These are phyloP conservation scores for Phytophthora chlamydospora DNA, from an alignment of 352 stramenopile genomes.

Conservation along the genomic window DNA sequence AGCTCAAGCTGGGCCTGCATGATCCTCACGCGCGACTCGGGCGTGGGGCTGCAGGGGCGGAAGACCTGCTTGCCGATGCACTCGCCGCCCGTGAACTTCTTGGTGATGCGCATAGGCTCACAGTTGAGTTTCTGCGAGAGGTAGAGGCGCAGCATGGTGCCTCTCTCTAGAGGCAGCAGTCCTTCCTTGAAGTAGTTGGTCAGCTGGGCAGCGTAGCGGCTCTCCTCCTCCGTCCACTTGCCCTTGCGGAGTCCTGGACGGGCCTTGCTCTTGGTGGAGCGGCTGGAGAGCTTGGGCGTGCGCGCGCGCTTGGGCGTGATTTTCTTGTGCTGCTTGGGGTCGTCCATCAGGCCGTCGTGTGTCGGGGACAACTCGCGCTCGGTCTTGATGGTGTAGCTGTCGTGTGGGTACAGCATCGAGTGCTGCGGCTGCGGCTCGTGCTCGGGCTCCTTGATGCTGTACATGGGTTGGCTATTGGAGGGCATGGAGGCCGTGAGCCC, in stretches of 20 bases:
- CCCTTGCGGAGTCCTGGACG: slow-evolving; percentile 85
- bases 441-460: slow-evolving; percentile 31
- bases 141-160: slow-evolving; percentile 91
- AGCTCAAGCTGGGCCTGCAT: slow-evolving; percentile 82
- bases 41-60: slow-evolving; percentile 71
- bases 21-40: slow-evolving; percentile 64
- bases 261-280: slow-evolving; percentile 87
- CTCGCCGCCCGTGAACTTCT: slow-evolving; percentile 92
- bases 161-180: slow-evolving; percentile 78
- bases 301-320: slow-evolving; percentile 54
- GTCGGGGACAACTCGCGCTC: slow-evolving; percentile 22
- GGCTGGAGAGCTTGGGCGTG: slow-evolving; percentile 59
- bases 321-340: slow-evolving; percentile 56
- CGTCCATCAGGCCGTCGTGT: slow-evolving; percentile 5
- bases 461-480: slow-evolving; percentile 15
- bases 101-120: slow-evolving; percentile 93
- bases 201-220: slow-evolving; percentile 71
- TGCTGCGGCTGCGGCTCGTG: slow-evolving; percentile 32
- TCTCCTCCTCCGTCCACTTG: slow-evolving; percentile 89
- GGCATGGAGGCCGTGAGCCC: slow-evolving; percentile 8
- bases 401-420: slow-evolving; percentile 32
- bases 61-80: slow-evolving; percentile 93
- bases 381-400: slow-evolving; percentile 31
- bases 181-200: slow-evolving; percentile 89
- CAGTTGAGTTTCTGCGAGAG: slow-evolving; percentile 93